These are phyloP conservation scores for Colletotrichum tropicicola DNA, from an alignment of 2,329 filamentous ascomycete species.

Conservation along the genomic window DNA sequence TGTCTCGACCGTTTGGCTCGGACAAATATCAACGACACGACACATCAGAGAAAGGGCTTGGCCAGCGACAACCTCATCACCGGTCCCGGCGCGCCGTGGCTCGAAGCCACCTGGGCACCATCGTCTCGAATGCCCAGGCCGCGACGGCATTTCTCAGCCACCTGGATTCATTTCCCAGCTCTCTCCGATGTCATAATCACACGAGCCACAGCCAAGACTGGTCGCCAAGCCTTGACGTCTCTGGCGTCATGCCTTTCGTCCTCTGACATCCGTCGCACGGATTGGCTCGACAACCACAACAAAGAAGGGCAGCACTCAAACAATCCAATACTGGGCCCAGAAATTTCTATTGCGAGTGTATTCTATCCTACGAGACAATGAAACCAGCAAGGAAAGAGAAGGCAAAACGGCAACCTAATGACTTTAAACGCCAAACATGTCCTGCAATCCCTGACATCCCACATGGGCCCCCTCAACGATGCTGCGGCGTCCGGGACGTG, in stretches of 20 bases:
- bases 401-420: too few species aligned
- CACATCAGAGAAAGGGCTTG: neutral
- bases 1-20: neutral
- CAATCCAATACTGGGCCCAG: neutral
- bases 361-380: neutral
- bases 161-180: neutral
- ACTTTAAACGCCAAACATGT: too few species aligned
- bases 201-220: neutral
- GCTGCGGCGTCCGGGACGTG: constrained; percentile 17
- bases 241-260: neutral
- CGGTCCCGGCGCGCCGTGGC: neutral
- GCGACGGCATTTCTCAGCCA: neutral
- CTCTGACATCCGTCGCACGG: neutral
- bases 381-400: neutral
- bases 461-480: neutral
- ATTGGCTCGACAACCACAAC: neutral
- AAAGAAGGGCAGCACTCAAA: neutral
- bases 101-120: neutral
- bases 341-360: neutral
- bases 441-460: neutral
- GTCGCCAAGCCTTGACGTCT: neutral
- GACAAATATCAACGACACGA: neutral
- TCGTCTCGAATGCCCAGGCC: neutral
- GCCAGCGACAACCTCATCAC: neutral
- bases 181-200: too few species aligned